A percentile compares a stretch with the other conserved stretches of the same genome.
Evolutionary conservation across 2,329 filamentous ascomycete genomes (phyloP).

Genomic region (Nigrospora sphaerica): DNA sequence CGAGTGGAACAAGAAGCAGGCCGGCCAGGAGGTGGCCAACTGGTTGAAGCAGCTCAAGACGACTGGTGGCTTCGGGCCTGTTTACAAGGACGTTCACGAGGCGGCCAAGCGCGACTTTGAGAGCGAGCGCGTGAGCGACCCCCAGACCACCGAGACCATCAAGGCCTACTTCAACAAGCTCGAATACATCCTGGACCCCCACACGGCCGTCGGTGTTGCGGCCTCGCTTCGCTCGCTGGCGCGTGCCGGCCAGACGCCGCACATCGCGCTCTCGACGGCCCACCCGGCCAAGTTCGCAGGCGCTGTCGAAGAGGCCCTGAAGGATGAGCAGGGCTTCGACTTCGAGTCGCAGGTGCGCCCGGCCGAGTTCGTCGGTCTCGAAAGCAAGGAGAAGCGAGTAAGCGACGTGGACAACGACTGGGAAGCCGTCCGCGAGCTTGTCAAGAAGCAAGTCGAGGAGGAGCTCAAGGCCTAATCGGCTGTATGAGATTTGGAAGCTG

Average conservation of each 20-base stretch:
- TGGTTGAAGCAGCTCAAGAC: slow-evolving; percentile 80
- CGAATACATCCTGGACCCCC: slow-evolving; percentile 81
- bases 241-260: slow-evolving; percentile 46
- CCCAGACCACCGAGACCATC: slow-evolving; percentile 63
- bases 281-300: slow-evolving; percentile 92
- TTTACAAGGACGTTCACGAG: slow-evolving; percentile 65
- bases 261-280: slow-evolving; percentile 85
- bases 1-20: slow-evolving; percentile 59
- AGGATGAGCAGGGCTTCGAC: slow-evolving; percentile 62
- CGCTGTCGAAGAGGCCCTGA: slow-evolving; percentile 75
- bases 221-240: slow-evolving; percentile 65
- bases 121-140: slow-evolving; percentile 65
- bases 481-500: no score
- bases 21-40: slow-evolving; percentile 65
- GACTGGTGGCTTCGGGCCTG: slow-evolving; percentile 71
- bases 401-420: slow-evolving; percentile 63
- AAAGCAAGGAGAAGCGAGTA: slow-evolving; percentile 68
- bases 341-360: slow-evolving; percentile 73
- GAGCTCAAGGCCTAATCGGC: slow-evolving; percentile 40
- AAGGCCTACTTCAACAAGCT: slow-evolving; percentile 41
- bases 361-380: slow-evolving; percentile 71
- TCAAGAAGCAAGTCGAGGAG: slow-evolving; percentile 65
- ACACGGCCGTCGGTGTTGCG: slow-evolving; percentile 80
- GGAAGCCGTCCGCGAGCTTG: slow-evolving; percentile 67
- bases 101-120: slow-evolving; percentile 70